Base-by-base conservation (phyloP, 768 basidiomycete genomes). In the Strobilomyces dryophilus region DNA sequence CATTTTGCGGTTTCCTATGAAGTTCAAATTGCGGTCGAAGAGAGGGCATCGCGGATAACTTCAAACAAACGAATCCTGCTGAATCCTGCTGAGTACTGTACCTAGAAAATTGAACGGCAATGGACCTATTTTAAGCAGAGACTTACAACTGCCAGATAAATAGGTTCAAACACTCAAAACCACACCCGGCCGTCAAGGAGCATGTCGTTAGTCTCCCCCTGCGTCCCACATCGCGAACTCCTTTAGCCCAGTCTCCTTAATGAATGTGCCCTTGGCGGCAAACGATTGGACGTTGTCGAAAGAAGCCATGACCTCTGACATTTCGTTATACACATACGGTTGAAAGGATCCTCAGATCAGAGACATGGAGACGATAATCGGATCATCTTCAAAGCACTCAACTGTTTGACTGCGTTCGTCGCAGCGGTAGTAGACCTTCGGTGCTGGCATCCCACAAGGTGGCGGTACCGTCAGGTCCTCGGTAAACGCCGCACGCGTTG, bases 151-250 rank as follows among this genome's bases (percentile, higher is more conserved):
- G 21, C 7, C 11, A 39, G 11, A 7, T 2, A 39, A 39, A 10
- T 11, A 20, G 20, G 11, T 20, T 14, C 3, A 24, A 24, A n/a
- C n/a, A n/a, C n/a, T n/a, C n/a, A n/a, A n/a, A n/a, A n/a, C n/a
- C n/a, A n/a, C n/a, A n/a, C n/a, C n/a, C n/a, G n/a, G n/a, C n/a
- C n/a, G n/a, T n/a, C 29, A 4, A 89, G 71, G 41, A 89, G 72
- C 24, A 79, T 74, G 60, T 88, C 74, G 21, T 81, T 59, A 76
- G 64, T 88, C 88, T 5, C 83, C 84, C 21, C 79, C 85, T 44
- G 83, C 78, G 62, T 89, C 83, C 86, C 86, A 89, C 69, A 85
- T 79, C 2, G 80, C 71, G 64, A 88, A 87, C 5, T 88, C 87
- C 50, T 69, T 72, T 15, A 90, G 66, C 8, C 78, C 79, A 11